Conservation (phyloP, 2,329 filamentous ascomycete species). For the Trichoderma koningiopsis region DNA sequence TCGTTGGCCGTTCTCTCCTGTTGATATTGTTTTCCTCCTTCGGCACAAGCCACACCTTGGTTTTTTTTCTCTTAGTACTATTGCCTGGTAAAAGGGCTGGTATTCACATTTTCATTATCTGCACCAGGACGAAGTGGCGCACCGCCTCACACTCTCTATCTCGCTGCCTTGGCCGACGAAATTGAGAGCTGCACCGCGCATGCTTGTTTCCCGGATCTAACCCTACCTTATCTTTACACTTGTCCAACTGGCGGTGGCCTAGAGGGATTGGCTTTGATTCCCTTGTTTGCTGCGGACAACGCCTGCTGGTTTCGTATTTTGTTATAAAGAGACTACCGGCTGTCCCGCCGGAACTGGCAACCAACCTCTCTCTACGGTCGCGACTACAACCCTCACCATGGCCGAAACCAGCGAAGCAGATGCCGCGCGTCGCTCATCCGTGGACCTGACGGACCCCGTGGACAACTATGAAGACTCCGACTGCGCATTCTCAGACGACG, state of each 20-base stretch:
- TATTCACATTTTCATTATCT: not conserved
- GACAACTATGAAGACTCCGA: conserved; percentile 43
- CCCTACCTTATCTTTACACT: not conserved
- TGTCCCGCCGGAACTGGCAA: conserved; percentile 7
- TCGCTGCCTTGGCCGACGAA: not conserved
- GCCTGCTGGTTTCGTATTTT: not conserved
- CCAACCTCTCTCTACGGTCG: not conserved
- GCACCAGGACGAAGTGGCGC: conserved; percentile 1
- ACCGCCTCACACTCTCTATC: not conserved
- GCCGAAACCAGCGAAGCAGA: conserved; percentile 23
- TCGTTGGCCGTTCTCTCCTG: not conserved
- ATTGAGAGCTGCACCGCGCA: not conserved
- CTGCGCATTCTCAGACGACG: conserved; percentile 36
- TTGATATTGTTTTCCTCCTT: not conserved
- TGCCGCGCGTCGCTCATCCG: conserved; percentile 48
- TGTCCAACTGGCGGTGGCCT: not conserved
- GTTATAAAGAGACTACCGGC: not conserved
- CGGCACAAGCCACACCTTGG: not conserved
- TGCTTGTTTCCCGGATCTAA: not conserved
- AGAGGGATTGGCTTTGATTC: not conserved
- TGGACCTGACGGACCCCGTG: conserved; percentile 46
- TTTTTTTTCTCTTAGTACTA: not conserved
- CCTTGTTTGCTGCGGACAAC: not conserved
- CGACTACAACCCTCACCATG: not conserved
- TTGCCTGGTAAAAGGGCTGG: not conserved